Conservation (phyloP, 768 basidiomycete species). For the Pleurotus eryngii region DNA sequence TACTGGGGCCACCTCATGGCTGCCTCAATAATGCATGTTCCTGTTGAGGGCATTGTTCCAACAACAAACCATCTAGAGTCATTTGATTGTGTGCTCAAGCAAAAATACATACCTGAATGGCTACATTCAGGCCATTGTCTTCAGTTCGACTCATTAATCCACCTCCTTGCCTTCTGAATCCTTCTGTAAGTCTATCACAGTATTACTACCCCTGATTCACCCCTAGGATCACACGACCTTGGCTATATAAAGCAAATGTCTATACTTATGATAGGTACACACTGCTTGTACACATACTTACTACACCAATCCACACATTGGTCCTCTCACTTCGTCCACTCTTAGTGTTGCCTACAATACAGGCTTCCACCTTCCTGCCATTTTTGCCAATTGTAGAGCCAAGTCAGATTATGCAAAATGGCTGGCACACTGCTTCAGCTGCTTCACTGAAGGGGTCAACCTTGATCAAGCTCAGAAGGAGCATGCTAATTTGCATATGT, state of each 20-base stretch:
- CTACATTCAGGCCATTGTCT: slow-evolving; percentile 25
- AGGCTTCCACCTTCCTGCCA: too few species aligned
- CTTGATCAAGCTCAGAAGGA: background rate
- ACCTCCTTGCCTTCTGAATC: slow-evolving; percentile 12
- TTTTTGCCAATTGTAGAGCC: slow-evolving; percentile 11
- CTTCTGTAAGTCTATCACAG: too few species aligned
- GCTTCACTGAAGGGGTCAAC: background rate
- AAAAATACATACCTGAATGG: slow-evolving; percentile 22
- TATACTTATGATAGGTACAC: too few species aligned
- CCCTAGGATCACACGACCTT: too few species aligned
- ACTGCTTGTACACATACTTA: too few species aligned
- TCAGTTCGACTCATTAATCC: slow-evolving; percentile 18
- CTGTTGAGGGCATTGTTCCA: slow-evolving; percentile 25
- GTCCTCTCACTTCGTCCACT: too few species aligned
- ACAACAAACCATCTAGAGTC: slow-evolving; percentile 40
- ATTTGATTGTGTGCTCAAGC: slow-evolving; percentile 33
- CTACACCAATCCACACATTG: too few species aligned
- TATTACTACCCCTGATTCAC: too few species aligned
- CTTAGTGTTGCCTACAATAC: too few species aligned
- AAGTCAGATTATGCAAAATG: background rate
- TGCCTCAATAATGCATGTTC: slow-evolving; percentile 14
- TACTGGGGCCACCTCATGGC: slow-evolving; percentile 20
- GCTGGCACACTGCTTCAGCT: background rate
- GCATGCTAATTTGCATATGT: background rate
- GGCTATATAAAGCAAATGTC: too few species aligned